Percentiles rank a stretch among this genome's conserved stretches.
Evolutionary conservation across 2,329 filamentous ascomycete genomes (phyloP).

Genomic region (Aspergillus texensis): DNA sequence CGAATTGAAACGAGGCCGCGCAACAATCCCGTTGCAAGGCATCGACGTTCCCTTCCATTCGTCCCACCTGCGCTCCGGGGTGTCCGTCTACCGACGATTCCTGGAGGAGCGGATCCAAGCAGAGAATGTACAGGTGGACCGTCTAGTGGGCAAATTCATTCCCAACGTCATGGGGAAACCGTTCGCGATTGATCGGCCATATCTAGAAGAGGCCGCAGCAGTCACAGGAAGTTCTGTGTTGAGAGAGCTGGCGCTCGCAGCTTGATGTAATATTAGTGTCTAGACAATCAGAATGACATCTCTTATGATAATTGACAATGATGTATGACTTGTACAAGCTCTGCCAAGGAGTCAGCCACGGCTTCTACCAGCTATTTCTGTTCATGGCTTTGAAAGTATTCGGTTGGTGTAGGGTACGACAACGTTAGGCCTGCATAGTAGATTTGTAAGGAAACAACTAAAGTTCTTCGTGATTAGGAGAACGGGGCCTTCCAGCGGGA

Average conservation of each 20-base stretch:
- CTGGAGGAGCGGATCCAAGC: background rate
- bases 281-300: background rate
- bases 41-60: background rate
- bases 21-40: background rate
- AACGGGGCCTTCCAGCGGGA: background rate
- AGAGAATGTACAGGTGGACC: background rate
- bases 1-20: background rate
- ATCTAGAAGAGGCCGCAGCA: background rate
- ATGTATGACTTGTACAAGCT: background rate
- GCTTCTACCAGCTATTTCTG: background rate
- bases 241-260: background rate
- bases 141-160: background rate
- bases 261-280: background rate
- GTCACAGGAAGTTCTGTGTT: background rate
- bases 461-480: background rate
- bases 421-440: background rate
- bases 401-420: background rate
- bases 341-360: background rate
- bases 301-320: background rate
- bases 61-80: background rate
- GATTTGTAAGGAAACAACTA: background rate
- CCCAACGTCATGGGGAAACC: background rate
- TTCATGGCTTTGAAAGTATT: background rate
- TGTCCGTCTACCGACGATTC: background rate
- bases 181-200: background rate